phyloP scores from a whole-genome alignment of 345 rosid genomes.

The Eucalyptus melliodora region DNA sequence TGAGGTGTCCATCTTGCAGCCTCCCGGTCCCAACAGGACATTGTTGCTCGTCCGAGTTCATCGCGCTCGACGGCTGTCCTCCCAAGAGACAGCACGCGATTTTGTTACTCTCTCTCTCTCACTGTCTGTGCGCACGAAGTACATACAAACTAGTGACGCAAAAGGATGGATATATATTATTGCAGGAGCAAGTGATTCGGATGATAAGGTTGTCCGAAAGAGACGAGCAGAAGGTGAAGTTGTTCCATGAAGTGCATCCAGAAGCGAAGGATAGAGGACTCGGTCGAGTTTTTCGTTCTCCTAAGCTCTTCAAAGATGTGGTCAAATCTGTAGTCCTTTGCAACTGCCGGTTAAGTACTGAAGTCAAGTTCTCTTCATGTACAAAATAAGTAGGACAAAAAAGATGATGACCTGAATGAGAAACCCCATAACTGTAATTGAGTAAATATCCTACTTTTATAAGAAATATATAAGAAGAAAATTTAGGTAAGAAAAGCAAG shows the following conservation, averaged over 20 bases:
- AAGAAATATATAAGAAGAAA: too few species aligned
- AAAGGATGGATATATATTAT: neutral
- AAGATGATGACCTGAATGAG: neutral
- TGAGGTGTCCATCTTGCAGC: slow-evolving; percentile 20
- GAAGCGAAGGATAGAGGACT: slow-evolving; percentile 18
- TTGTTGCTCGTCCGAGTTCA: slow-evolving; percentile 2
- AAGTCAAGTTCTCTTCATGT: neutral
- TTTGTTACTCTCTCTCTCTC: neutral
- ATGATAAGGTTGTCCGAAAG: slow-evolving; percentile 25
- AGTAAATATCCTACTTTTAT: too few species aligned
- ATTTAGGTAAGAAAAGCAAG: too few species aligned
- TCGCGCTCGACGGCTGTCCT: neutral
- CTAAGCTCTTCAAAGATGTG: slow-evolving; percentile 39
- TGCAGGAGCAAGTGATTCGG: slow-evolving; percentile 24
- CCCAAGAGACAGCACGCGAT: too few species aligned
- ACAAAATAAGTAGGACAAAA: neutral
- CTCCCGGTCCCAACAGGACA: neutral
- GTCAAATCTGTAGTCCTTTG: slow-evolving; percentile 40
- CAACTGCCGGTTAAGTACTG: slow-evolving; percentile 1
- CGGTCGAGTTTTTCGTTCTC: slow-evolving; percentile 37
- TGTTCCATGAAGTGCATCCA: slow-evolving; percentile 22
- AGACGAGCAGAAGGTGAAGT: slow-evolving; percentile 12
- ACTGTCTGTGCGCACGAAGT: neutral
- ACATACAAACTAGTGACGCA: neutral
- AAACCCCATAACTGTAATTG: neutral